phyloP scores from a whole-genome alignment of 176 grass and related monocot genomes.

The Stipa capillata region DNA sequence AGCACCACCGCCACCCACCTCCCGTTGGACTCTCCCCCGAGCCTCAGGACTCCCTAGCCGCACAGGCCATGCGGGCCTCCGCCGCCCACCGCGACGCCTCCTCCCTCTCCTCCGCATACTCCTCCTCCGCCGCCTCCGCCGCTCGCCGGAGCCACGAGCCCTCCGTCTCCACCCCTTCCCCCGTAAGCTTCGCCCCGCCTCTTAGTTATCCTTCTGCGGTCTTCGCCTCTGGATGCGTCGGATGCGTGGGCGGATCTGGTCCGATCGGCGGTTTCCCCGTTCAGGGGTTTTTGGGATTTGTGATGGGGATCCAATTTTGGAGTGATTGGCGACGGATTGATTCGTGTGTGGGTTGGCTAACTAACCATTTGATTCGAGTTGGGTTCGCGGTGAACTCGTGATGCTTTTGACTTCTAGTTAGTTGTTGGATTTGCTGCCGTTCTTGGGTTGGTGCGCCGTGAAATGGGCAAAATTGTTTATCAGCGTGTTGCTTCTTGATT shows the following conservation, averaged over 20 bases:
- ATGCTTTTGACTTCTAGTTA: background rate
- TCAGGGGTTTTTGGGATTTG: background rate
- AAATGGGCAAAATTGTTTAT: background rate
- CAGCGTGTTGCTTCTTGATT: background rate
- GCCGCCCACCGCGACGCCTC: conserved; percentile 89
- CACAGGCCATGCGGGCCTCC: conserved; percentile 93
- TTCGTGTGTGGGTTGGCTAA: background rate
- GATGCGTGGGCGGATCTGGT: conserved; percentile 33
- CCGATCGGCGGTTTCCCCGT: background rate
- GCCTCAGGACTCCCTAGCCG: conserved; percentile 60
- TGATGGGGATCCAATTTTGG: background rate
- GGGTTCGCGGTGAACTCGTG: background rate
- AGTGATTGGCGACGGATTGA: background rate
- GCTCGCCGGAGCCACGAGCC: conserved; percentile 40
- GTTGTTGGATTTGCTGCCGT: background rate
- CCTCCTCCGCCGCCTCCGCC: conserved; percentile 31
- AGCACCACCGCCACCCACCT: conserved; percentile 20
- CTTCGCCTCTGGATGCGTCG: background rate
- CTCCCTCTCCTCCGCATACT: conserved; percentile 87
- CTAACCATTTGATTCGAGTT: background rate
- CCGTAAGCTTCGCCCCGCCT: conserved; percentile 10
- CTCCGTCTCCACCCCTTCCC: conserved; percentile 36
- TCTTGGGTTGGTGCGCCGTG: background rate
- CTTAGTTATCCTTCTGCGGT: background rate
- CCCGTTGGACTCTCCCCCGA: conserved; percentile 25